Conservation (phyloP, 108 stramenopile genomes). For the Skeletonema potamos region DNA sequence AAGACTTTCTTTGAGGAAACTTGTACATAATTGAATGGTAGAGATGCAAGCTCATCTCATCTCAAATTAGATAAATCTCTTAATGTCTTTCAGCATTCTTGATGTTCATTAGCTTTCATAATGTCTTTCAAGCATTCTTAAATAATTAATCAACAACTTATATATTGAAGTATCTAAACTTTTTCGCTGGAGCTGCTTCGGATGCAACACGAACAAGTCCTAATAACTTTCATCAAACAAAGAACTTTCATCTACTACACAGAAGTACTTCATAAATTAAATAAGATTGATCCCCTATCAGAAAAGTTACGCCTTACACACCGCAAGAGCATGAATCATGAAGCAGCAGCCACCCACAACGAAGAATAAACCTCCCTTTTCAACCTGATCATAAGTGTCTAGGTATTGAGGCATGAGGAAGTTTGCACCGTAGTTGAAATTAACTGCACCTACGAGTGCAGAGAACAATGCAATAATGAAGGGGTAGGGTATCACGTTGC, state of each 20-base stretch:
- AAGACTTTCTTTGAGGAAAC: no score
- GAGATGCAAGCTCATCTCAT: no score
- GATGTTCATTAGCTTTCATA: no score
- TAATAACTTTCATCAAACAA: background rate
- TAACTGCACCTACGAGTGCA: slow-evolving; percentile 6
- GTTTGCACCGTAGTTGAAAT: slow-evolving; percentile 16
- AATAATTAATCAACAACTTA: background rate
- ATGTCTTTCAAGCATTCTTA: no score
- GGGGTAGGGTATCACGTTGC: slow-evolving; percentile 8
- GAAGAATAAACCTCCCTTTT: slow-evolving; percentile 13
- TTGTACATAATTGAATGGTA: no score
- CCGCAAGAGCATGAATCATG: slow-evolving; percentile 10
- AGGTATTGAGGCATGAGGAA: slow-evolving; percentile 5
- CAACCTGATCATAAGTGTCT: background rate
- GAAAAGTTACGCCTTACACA: slow-evolving; percentile 1
- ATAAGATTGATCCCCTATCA: background rate
- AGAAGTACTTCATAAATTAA: background rate
- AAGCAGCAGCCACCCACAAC: slow-evolving; percentile 9
- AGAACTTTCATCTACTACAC: background rate
- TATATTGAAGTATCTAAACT: background rate
- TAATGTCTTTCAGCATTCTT: no score
- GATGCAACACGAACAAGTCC: background rate
- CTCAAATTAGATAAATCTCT: no score
- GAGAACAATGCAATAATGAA: slow-evolving; percentile 14
- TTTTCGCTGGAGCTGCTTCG: background rate